Base-by-base conservation (phyloP, 345 rosid species). In the Gynandropsis gynandra region DNA sequence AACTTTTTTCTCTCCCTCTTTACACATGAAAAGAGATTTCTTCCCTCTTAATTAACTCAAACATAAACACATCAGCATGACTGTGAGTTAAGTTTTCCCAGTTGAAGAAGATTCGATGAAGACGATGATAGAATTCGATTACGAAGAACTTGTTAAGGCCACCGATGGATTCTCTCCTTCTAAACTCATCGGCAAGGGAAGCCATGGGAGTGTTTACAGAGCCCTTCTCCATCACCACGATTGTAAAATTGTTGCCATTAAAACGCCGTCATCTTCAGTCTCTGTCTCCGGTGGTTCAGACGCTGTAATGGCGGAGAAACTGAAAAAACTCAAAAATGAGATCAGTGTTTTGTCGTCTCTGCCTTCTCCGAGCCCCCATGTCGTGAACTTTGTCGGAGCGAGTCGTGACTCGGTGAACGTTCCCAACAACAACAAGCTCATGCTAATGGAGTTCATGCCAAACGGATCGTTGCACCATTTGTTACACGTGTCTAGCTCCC, bases 381-480 rank as follows among this genome's bases (percentile, higher is more conserved):
- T 77, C 27, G 41, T 87, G 48, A 59, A 52, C 10, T 73, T 75
- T 59, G 60, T 83, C 0, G 92, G 92, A 24, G 42, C 66, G 9
- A 32, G 63, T 46, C 42, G 13, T 12, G 14, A 37, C 37, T 10
- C 50, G 8, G 14, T 10, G 15, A 2, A 42, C 7, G 60, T 53
- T 12, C 52, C 71, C 21, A 31, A n/a, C 34, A 27, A 59, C 16
- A 64, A 64, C 62, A 65, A 57, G 48, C 67, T 84, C 16, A 47
- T 88, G 72, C 84, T 84, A n/a, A 62, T 80, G 50, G 94, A 84
- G 76, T 74, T 63, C 56, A 78, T 88, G 90, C 88, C 88, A 12
- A 80, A 78, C 43, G 90, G 84, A 20, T 76, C 94, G 0, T 72
- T 88, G 50, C 73, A 80, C 52, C 76, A 78, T 19, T 37, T 74